Evolutionary conservation across 2,329 filamentous ascomycete genomes (phyloP).

Genomic region (Colletotrichum truncatum): DNA sequence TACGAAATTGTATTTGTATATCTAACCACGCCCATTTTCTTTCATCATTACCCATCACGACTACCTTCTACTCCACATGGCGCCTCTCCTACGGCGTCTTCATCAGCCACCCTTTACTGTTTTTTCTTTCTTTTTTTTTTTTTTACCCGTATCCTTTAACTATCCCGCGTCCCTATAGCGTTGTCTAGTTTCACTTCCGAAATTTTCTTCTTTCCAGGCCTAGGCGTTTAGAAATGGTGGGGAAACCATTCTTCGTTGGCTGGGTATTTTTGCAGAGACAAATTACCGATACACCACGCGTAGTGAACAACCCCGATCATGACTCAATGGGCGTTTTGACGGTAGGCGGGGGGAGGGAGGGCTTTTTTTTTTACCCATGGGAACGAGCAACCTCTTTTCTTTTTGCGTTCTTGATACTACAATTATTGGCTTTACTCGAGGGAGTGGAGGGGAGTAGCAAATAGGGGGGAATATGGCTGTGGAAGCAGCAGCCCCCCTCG

Average conservation of each 20-base stretch:
- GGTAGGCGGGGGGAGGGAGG: neutral
- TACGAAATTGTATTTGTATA: constrained; percentile 28
- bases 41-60: neutral
- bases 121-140: neutral
- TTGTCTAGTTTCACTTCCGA: neutral
- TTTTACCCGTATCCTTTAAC: constrained; percentile 16
- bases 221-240: constrained; percentile 13
- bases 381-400: no score
- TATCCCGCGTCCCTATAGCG: constrained; percentile 12
- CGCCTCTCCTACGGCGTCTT: neutral
- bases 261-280: neutral
- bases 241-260: neutral
- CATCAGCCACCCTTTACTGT: neutral
- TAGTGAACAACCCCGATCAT: neutral
- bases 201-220: neutral
- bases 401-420: no score
- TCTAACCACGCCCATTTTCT: neutral
- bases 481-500: no score
- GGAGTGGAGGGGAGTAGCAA: no score
- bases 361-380: neutral
- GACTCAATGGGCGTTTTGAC: constrained; percentile 9
- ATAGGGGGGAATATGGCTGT: no score
- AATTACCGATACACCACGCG: neutral
- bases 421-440: no score
- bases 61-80: neutral